Percentiles rank a stretch among this genome's conserved stretches.
These are phyloP conservation scores for Hamamelis virginiana DNA, from an alignment of 164 flowering plant species.

Conservation along the genomic window DNA sequence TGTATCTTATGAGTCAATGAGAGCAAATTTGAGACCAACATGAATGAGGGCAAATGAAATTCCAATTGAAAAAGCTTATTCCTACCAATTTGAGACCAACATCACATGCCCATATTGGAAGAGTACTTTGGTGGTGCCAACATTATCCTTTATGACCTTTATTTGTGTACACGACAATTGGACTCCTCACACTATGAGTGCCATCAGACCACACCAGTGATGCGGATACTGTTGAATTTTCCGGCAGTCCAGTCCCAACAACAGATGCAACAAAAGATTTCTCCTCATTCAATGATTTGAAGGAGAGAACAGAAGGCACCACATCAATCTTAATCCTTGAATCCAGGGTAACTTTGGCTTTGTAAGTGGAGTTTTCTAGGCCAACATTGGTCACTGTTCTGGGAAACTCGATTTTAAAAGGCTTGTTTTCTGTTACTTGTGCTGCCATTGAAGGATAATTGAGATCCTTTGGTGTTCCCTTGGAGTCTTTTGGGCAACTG, in stretches of 20 bases:
- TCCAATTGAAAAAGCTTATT: too few relatives aligned
- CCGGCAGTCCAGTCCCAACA: neutral
- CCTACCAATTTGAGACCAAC: too few relatives aligned
- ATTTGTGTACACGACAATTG: conserved; percentile 30
- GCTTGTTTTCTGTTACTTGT: neutral
- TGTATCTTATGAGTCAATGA: too few relatives aligned
- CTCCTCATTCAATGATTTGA: conserved; percentile 31
- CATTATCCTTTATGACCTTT: too few relatives aligned
- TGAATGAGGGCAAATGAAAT: too few relatives aligned
- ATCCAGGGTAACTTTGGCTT: neutral
- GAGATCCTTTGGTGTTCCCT: conserved; percentile 17
- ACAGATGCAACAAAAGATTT: conserved; percentile 35
- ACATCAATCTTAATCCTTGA: conserved; percentile 20
- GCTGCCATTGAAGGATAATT: conserved; percentile 49
- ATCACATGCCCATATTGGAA: too few relatives aligned
- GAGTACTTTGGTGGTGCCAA: too few relatives aligned
- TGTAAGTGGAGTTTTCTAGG: conserved; percentile 28
- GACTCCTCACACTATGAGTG: conserved; percentile 31
- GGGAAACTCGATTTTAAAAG: conserved; percentile 12
- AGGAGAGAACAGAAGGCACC: conserved; percentile 30
- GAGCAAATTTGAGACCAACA: too few relatives aligned
- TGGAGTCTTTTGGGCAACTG: conserved; percentile 27
- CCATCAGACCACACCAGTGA: conserved; percentile 39
- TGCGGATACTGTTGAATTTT: neutral
- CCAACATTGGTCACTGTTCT: conserved; percentile 59